Evolutionary conservation across 2,329 filamentous ascomycete genomes (phyloP).

Genomic region (Claviceps paspali): DNA sequence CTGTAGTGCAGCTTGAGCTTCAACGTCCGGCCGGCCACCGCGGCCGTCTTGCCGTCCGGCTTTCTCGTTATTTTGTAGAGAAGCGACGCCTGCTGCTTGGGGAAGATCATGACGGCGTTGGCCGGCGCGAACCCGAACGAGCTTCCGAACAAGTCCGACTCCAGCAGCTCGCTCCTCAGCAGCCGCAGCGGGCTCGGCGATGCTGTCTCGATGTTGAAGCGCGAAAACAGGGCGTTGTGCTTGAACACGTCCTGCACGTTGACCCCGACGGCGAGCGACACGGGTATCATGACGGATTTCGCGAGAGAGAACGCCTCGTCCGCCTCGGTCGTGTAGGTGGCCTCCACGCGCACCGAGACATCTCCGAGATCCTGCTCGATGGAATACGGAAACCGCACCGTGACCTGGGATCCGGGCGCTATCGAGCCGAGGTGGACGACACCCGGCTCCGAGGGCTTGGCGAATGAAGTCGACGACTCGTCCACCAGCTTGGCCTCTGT

Average conservation of each 20-base stretch:
- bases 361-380: slow-evolving; percentile 61
- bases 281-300: slow-evolving; percentile 46
- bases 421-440: slow-evolving; percentile 36
- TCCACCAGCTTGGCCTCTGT: slow-evolving; percentile 39
- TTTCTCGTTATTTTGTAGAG: slow-evolving; percentile 63
- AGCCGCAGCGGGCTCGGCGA: slow-evolving; percentile 60
- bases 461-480: slow-evolving; percentile 25
- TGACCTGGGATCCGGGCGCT: slow-evolving; percentile 28
- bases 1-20: slow-evolving; percentile 62
- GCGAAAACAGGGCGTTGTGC: slow-evolving; percentile 63
- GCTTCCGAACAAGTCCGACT: slow-evolving; percentile 54
- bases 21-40: slow-evolving; percentile 28
- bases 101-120: slow-evolving; percentile 51
- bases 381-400: slow-evolving; percentile 63
- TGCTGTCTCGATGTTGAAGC: slow-evolving; percentile 79
- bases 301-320: slow-evolving; percentile 29
- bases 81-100: slow-evolving; percentile 65
- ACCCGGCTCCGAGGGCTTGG: slow-evolving; percentile 37
- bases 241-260: slow-evolving; percentile 97
- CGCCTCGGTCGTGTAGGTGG: slow-evolving; percentile 53
- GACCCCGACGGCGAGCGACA: slow-evolving; percentile 73
- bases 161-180: slow-evolving; percentile 52
- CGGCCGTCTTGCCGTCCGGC: slow-evolving; percentile 18
- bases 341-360: slow-evolving; percentile 61
- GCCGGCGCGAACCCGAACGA: slow-evolving; percentile 39